Evolutionary conservation across 1,139 yeast genomes (phyloP).

Genomic region (Geotrichum klebahnii): DNA sequence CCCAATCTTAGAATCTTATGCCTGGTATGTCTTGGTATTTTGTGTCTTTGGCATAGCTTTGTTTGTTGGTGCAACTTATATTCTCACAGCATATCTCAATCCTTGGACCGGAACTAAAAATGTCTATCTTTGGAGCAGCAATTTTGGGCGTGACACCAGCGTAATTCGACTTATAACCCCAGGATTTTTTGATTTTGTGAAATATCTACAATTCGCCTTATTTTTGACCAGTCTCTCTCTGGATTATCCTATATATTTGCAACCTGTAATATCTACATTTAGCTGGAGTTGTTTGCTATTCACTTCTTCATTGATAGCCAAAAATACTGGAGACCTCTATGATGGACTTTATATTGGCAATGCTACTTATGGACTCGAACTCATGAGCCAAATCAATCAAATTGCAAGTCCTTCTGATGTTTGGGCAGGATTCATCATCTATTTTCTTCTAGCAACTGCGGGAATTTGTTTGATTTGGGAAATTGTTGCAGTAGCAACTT

Average conservation of each 20-base stretch:
- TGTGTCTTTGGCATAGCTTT: slow-evolving; percentile 46
- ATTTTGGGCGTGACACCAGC: slow-evolving; percentile 58
- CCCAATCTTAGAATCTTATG: slow-evolving; percentile 45
- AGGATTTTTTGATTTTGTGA: slow-evolving; percentile 47
- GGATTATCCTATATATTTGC: slow-evolving; percentile 61
- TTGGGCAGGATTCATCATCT: slow-evolving; percentile 39
- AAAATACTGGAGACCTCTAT: slow-evolving; percentile 20
- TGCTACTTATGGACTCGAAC: slow-evolving; percentile 33
- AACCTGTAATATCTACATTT: slow-evolving; percentile 47
- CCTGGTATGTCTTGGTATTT: slow-evolving; percentile 45
- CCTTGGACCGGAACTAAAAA: slow-evolving; percentile 62
- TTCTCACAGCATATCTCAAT: slow-evolving; percentile 43
- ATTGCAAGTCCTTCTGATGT: slow-evolving; percentile 32
- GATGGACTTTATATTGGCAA: slow-evolving; percentile 31
- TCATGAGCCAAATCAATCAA: slow-evolving; percentile 31
- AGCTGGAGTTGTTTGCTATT: slow-evolving; percentile 43
- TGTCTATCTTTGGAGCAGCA: slow-evolving; percentile 54
- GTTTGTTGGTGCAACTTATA: slow-evolving; percentile 45
- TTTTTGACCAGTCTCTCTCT: slow-evolving; percentile 55
- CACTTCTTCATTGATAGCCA: slow-evolving; percentile 13
- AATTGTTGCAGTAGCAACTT: slow-evolving; percentile 20
- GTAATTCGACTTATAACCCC: slow-evolving; percentile 58
- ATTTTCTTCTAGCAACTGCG: slow-evolving; percentile 33
- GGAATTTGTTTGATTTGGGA: slow-evolving; percentile 21
- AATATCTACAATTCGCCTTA: slow-evolving; percentile 56